Percentiles rank a stretch among this genome's conserved stretches.
phyloP scores from a whole-genome alignment of 2,329 filamentous ascomycete species.

The Aspergillus sp. region DNA sequence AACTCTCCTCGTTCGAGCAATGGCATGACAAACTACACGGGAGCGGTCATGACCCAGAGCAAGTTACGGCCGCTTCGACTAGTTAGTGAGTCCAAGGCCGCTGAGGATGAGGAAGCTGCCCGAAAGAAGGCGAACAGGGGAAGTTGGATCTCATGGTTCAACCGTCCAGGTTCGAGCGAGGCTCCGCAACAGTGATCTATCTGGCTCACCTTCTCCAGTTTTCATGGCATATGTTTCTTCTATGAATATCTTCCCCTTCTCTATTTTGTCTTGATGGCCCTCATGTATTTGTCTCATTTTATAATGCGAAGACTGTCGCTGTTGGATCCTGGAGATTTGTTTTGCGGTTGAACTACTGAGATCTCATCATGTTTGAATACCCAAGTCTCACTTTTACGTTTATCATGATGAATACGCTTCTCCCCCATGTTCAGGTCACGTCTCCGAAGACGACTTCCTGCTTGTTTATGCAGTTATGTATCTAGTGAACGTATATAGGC shows the following conservation, averaged over 20 bases:
- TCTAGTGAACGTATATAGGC: slow-evolving; percentile 21
- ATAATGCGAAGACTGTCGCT: not conserved
- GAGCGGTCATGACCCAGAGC: slow-evolving; percentile 61
- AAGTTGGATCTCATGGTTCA: slow-evolving; percentile 51
- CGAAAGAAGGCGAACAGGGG: slow-evolving; percentile 47
- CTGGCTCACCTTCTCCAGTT: slow-evolving; percentile 2
- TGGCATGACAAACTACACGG: slow-evolving; percentile 68
- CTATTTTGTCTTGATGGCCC: slow-evolving; percentile 2
- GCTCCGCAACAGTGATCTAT: slow-evolving; percentile 15
- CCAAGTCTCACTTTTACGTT: slow-evolving; percentile 13
- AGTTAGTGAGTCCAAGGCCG: slow-evolving; percentile 54
- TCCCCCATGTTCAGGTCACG: not conserved
- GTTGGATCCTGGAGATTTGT: slow-evolving; percentile 5
- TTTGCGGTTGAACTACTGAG: slow-evolving; percentile 11
- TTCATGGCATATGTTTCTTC: slow-evolving; percentile 3
- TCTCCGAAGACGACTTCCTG: slow-evolving; percentile 1
- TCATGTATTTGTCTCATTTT: not conserved
- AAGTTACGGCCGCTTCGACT: slow-evolving; percentile 83
- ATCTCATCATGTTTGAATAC: slow-evolving; percentile 21
- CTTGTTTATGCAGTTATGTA: slow-evolving; percentile 15
- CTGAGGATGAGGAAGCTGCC: slow-evolving; percentile 45
- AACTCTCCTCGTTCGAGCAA: slow-evolving; percentile 64
- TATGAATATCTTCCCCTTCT: not conserved
- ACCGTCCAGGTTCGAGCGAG: slow-evolving; percentile 35
- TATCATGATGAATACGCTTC: slow-evolving; percentile 14